Conservation (phyloP, 2,329 filamentous ascomycete genomes). For the Tolypocladium endophyticum region DNA sequence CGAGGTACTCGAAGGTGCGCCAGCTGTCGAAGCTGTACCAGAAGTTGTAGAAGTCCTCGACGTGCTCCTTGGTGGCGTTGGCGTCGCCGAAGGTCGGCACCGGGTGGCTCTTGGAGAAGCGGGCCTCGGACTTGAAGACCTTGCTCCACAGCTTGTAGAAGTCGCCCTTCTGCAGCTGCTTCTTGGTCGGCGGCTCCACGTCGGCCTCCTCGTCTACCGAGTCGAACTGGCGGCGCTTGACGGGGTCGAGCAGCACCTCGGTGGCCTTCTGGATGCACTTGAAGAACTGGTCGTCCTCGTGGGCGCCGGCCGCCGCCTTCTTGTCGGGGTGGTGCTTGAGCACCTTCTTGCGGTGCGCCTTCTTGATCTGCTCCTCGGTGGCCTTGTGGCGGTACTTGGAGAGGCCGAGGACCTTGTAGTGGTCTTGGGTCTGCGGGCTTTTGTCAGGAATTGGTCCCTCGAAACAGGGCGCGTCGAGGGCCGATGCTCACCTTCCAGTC, state of each 20-base stretch:
- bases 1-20: constrained; percentile 94
- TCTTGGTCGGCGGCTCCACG: constrained; percentile 86
- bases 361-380: constrained; percentile 97
- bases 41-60: constrained; percentile 98
- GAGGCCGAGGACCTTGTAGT: constrained; percentile 92
- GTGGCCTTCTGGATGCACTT: constrained; percentile 99
- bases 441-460: neutral
- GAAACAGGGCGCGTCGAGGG: neutral
- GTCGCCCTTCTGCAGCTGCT: constrained; percentile 73
- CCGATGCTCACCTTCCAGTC: constrained; percentile 86
- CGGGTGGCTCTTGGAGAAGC: constrained; percentile 85
- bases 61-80: constrained; percentile 76
- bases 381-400: constrained; percentile 87
- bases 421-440: constrained; percentile 66
- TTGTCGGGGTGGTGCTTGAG: constrained; percentile 98
- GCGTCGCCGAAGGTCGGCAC: constrained; percentile 80
- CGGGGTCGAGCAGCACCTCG: constrained; percentile 84
- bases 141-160: constrained; percentile 92
- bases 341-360: constrained; percentile 98
- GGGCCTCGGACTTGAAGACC: constrained; percentile 83
- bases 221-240: constrained; percentile 90
- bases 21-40: constrained; percentile 99
- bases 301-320: constrained; percentile 80
- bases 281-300: constrained; percentile 97
- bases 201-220: constrained; percentile 92